Evolutionary conservation across 2,329 filamentous ascomycete genomes (phyloP), one percentile per base, ranked within the genome.

Genomic region (Lasiodiplodia sp.): DNA sequence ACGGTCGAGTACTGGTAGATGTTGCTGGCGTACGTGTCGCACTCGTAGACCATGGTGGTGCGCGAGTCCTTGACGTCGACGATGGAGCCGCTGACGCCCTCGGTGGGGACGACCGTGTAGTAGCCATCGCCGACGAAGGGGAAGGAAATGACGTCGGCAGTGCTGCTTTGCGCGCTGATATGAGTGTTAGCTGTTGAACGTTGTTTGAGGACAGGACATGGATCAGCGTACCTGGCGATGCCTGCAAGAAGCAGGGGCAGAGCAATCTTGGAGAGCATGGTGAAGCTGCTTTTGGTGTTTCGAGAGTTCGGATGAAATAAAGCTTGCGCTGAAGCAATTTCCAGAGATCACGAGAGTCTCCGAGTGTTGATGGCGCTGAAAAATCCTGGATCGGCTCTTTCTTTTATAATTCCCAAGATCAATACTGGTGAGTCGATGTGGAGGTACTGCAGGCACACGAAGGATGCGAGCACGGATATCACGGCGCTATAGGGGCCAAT

Each of bases 211-310:
- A 14, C 10, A 6, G 3, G 31, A 18, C 28, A n/a, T 14, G 44
- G 12, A 8, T 10, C 5, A 18, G 16, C 58, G 23, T 51, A 64
- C 57, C 57, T 60, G 28, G 49, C 62, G 11, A 34, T 14, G 62
- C 49, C 62, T 44, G 51, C 47, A n/a, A 65, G 51, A 3, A 55
- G 47, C 25, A 65, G 34, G 40, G 62, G 44, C 11, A 55, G 47
- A 37, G 49, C 49, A n/a, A 55, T 40, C 12, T 52, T 38, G 62
- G 49, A 53, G 62, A 52, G 3, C 62, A 65, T 65, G 47, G 62
- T 53, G 12, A 12, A 11, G 2, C n/a, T 38, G 52, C 37, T 52
- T 65, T 63, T 47, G 31, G 18, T 21, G 7, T 4, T 51, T 64
- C 4, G 7, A 34, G 14, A 11, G 3, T 18, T 62, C 16, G n/a